These are phyloP conservation scores for Spiraea crenata DNA, from an alignment of 331 rosid species.

Conservation along the genomic window DNA sequence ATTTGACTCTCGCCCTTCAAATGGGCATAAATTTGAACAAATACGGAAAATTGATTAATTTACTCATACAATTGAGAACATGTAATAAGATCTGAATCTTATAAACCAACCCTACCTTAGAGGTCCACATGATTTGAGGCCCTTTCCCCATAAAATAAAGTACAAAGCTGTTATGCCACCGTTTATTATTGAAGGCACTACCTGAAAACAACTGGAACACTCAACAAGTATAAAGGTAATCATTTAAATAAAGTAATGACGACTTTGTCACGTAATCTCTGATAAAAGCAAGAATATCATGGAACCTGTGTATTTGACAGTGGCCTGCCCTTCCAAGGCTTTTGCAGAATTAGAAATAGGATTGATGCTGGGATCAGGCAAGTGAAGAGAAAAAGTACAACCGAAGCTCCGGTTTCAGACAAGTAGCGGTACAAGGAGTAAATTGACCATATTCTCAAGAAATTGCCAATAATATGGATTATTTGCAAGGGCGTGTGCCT, in stretches of 20 bases:
- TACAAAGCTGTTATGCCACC: conserved; percentile 91
- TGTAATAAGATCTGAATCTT: background rate
- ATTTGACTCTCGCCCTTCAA: background rate
- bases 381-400: conserved; percentile 76
- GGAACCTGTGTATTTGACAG: conserved; percentile 85
- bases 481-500: conserved; percentile 96
- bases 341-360: conserved; percentile 76
- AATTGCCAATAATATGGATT: conserved; percentile 74
- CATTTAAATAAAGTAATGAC: conserved; percentile 2
- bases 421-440: conserved; percentile 79
- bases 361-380: conserved; percentile 79
- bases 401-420: conserved; percentile 79
- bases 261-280: conserved; percentile 8
- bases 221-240: conserved; percentile 21
- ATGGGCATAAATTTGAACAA: background rate
- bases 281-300: conserved; percentile 11
- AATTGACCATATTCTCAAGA: conserved; percentile 96
- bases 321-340: conserved; percentile 98
- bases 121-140: conserved; percentile 97
- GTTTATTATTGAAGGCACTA: conserved; percentile 88
- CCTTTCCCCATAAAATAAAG: conserved; percentile 94
- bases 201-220: conserved; percentile 48
- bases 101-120: conserved; percentile 61
- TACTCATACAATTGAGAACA: background rate
- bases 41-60: no score